A percentile compares a stretch with the other conserved stretches of the same genome.
phyloP scores from a whole-genome alignment of 345 rosid species.

The Gossypium anomalum region DNA sequence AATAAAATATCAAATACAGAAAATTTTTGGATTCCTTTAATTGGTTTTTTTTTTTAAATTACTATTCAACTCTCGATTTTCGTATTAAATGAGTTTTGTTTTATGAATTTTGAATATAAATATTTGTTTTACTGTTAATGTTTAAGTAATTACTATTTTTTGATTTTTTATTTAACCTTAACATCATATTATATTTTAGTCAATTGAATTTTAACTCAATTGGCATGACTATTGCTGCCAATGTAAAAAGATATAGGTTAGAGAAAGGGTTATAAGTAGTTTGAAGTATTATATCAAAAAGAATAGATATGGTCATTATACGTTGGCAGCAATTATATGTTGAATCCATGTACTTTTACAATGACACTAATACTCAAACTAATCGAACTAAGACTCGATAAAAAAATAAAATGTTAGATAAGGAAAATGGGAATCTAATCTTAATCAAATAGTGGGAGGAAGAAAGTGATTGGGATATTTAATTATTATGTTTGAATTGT shows the following conservation, averaged over 20 bases:
- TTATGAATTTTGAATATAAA: no score
- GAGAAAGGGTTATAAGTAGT: fast-evolving
- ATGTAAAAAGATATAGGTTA: fast-evolving
- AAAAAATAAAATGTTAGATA: neutral
- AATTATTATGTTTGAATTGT: conserved; percentile 27
- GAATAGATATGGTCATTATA: fast-evolving
- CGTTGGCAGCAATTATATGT: no score
- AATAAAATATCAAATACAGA: no score
- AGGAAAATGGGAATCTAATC: conserved; percentile 8
- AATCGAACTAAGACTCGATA: no score
- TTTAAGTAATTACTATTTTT: no score
- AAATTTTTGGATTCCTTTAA: no score
- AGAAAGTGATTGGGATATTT: neutral
- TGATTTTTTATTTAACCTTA: no score
- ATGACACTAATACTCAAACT: fast-evolving
- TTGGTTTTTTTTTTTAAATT: no score
- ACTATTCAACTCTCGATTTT: no score
- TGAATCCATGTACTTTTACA: fast-evolving
- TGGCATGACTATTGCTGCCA: fast-evolving
- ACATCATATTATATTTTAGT: no score
- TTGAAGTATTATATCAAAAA: fast-evolving
- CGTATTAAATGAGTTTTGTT: no score
- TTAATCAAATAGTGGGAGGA: neutral
- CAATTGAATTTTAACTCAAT: no score
- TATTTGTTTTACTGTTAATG: fast-evolving